These are phyloP conservation scores for Mortierella sp. DNA, from an alignment of 371 early-diverging fungal species.

Conservation along the genomic window DNA sequence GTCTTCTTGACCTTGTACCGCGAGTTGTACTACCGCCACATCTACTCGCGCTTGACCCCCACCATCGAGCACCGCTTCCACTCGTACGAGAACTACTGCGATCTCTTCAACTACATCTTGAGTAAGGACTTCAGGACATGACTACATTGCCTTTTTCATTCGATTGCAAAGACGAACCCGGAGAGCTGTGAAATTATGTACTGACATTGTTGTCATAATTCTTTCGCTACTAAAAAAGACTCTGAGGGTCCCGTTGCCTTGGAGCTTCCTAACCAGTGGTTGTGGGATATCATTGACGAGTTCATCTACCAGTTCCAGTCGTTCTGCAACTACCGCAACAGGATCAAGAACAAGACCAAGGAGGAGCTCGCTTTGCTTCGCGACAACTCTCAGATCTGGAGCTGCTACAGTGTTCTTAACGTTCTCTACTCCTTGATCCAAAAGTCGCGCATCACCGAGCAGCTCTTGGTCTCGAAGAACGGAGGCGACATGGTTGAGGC, in stretches of 20 bases:
- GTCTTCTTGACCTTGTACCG: slow-evolving; percentile 94
- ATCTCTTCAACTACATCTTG: slow-evolving; percentile 95
- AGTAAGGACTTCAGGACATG: slow-evolving; percentile 65
- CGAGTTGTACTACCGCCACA: slow-evolving; percentile 96
- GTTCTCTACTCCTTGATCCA: slow-evolving; percentile 94
- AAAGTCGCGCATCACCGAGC: slow-evolving; percentile 94
- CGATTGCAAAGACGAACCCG: neutral
- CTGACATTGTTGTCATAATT: neutral
- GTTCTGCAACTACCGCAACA: slow-evolving; percentile 93
- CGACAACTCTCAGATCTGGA: slow-evolving; percentile 93
- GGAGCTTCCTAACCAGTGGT: slow-evolving; percentile 98
- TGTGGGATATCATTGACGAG: slow-evolving; percentile 99
- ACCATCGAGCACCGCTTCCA: slow-evolving; percentile 91
- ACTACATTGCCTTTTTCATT: neutral
- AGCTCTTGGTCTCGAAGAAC: slow-evolving; percentile 87
- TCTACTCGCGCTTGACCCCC: slow-evolving; percentile 91
- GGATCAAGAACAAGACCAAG: slow-evolving; percentile 83
- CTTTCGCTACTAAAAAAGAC: slow-evolving; percentile 58
- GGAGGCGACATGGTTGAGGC: slow-evolving; percentile 91
- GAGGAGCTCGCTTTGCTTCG: slow-evolving; percentile 86
- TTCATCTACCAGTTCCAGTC: slow-evolving; percentile 99
- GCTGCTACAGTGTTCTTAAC: slow-evolving; percentile 94
- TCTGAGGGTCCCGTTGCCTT: slow-evolving; percentile 85
- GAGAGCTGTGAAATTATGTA: neutral
- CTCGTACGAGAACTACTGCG: slow-evolving; percentile 96